Conservation (phyloP, 139 green algal species). For the Chlamydomonas incerta region DNA sequence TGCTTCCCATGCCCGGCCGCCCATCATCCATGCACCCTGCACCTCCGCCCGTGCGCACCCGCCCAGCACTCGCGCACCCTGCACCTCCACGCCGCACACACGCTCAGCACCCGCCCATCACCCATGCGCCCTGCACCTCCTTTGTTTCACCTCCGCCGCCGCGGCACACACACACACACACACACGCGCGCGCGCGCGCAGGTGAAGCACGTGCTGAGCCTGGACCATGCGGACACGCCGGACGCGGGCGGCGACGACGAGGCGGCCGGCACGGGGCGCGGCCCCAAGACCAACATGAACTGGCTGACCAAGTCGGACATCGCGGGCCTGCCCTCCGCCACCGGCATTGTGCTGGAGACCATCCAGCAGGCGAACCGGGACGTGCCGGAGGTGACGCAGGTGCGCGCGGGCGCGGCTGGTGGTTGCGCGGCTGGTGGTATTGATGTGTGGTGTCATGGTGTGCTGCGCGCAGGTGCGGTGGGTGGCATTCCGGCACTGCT, state of each 20-base stretch:
- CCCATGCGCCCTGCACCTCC: no score
- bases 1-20: no score
- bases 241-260: slow-evolving; percentile 21
- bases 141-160: no score
- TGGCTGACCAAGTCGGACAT: slow-evolving; percentile 55
- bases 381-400: slow-evolving; percentile 78
- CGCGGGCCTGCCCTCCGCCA: slow-evolving; percentile 18
- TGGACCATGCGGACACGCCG: slow-evolving; percentile 23
- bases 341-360: slow-evolving; percentile 64
- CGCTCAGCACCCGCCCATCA: no score
- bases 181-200: background rate
- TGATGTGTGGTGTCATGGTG: no score
- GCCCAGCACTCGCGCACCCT: no score
- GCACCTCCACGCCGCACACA: no score
- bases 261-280: background rate
- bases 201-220: slow-evolving; percentile 42
- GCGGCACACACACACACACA: no score
- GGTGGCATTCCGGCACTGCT: slow-evolving; percentile 63
- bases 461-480: slow-evolving; percentile 78
- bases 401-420: background rate
- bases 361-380: slow-evolving; percentile 64
- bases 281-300: slow-evolving; percentile 45
- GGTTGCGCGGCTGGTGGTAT: no score
- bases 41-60: no score
- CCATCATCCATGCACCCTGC: no score